Evolutionary conservation across 164 flowering plant genomes (phyloP).

Genomic region (Umbellularia californica): DNA sequence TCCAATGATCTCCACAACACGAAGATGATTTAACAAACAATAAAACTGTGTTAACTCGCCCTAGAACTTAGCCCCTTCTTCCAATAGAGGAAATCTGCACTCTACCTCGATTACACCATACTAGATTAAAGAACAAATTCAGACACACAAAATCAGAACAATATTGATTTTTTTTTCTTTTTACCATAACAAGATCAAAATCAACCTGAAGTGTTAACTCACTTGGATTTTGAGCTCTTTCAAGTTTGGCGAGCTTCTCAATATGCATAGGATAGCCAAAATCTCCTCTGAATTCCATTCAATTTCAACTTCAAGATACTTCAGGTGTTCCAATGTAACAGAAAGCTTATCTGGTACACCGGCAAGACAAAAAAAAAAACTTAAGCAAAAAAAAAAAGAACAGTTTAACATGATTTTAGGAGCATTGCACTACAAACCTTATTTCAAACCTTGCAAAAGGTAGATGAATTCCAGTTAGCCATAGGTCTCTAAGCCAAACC

Average conservation of each 20-base stretch:
- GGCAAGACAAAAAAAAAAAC: conserved; percentile 48
- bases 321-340: conserved; percentile 30
- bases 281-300: conserved; percentile 35
- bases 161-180: not conserved
- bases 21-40: conserved; percentile 28
- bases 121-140: not conserved
- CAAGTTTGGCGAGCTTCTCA: conserved; percentile 45
- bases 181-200: not conserved
- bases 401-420: not conserved
- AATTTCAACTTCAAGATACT: conserved; percentile 38
- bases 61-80: conserved; percentile 23
- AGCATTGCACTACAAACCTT: not conserved
- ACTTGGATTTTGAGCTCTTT: conserved; percentile 45
- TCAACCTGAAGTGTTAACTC: conserved; percentile 9
- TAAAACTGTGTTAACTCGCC: conserved; percentile 19
- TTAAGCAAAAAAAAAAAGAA: conserved; percentile 6
- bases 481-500: not conserved
- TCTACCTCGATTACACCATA: not conserved
- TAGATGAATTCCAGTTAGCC: not conserved
- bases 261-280: conserved; percentile 36
- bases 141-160: not conserved
- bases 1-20: conserved; percentile 29
- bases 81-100: conserved; percentile 23
- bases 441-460: not conserved
- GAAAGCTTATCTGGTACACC: conserved; percentile 33